Base-by-base conservation (phyloP, 257 asterid genomes). In the Solanum gracilifrons region DNA sequence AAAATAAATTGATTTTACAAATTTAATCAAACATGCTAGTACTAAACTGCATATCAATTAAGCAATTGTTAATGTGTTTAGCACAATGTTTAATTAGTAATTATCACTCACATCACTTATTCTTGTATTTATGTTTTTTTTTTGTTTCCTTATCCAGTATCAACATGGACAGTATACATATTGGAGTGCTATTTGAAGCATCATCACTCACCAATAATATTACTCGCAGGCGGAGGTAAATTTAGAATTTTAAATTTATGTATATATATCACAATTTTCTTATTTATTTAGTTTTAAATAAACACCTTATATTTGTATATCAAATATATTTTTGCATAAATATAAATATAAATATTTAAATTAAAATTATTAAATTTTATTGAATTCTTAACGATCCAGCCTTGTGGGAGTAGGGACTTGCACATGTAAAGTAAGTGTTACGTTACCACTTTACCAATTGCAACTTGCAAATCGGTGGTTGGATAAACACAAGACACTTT, bases 271-370 rank as follows among this genome's bases (percentile, higher is more conserved):
- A 64, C 1, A 64, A 21, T 64, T 64, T 64, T 11, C 0, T 64
- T 64, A n/a, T 23, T 23, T 9, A 9, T 60, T 4, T 9, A 60
- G 0, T 60, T 55, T 16, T 5, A 16, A 51, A 16, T 51, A 16
- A 16, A 5, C 1, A 51, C 9, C 1, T 51, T 16, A 16, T 16
- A 51, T 51, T 2, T 51, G 0, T 16, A 5, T 16, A 51, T 5
- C 0, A 51, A 12, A 12, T 43, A 4, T 4, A 1, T 1, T 43
- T 43, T 43, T 13, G n/a, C n/a, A n/a, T n/a, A n/a, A n/a, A 5
- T 18, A 13, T 43, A 43, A 43, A 43, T 43, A 43, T 0, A 4
- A 43, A 43, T 13, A 43, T 1, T 64, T n/a, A 4, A 64, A 8
- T 4, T 25, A 12, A 66, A 66, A 27, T 66, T 66, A 29, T 31